Evolutionary conservation across 306 rosid species (phyloP).

Genomic region (Corylus avellana): DNA sequence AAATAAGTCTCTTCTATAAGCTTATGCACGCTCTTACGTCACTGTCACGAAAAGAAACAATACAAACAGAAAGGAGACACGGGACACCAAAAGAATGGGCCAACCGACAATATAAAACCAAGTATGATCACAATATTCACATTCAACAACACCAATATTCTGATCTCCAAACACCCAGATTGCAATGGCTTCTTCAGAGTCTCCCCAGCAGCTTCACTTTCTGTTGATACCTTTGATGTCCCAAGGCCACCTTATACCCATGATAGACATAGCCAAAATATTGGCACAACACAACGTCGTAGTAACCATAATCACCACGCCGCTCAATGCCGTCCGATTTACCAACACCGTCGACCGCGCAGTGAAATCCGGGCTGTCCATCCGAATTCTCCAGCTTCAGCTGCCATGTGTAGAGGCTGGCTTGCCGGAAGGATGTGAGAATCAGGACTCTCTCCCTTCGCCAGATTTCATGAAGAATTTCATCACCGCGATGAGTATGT

Average conservation of each 20-base stretch:
- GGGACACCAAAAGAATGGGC: neutral
- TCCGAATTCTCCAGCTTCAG: constrained; percentile 13
- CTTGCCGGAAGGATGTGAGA: constrained; percentile 33
- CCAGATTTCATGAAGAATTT: constrained; percentile 11
- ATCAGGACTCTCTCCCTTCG: constrained; percentile 19
- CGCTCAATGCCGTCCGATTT: constrained; percentile 25
- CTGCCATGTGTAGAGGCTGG: constrained; percentile 30
- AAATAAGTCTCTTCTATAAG: neutral
- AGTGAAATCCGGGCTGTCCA: constrained; percentile 2
- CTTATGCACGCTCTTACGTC: constrained; percentile 1
- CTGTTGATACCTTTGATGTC: constrained; percentile 36
- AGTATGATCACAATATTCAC: no score
- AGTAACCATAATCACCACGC: constrained; percentile 37
- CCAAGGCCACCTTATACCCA: constrained; percentile 38
- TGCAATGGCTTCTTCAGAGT: neutral
- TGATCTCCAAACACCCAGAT: no score
- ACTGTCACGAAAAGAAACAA: neutral
- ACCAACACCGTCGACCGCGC: constrained; percentile 1
- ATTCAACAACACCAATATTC: no score
- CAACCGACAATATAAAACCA: no score
- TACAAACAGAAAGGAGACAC: neutral
- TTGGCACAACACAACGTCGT: constrained; percentile 23
- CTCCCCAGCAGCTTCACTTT: constrained; percentile 30
- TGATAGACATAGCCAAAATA: constrained; percentile 34
- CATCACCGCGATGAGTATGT: constrained; percentile 13